Evolutionary conservation across 2,329 filamentous ascomycete species (phyloP), one percentile per base, ranked within the genome.

Genomic region (Colletotrichum scovillei): DNA sequence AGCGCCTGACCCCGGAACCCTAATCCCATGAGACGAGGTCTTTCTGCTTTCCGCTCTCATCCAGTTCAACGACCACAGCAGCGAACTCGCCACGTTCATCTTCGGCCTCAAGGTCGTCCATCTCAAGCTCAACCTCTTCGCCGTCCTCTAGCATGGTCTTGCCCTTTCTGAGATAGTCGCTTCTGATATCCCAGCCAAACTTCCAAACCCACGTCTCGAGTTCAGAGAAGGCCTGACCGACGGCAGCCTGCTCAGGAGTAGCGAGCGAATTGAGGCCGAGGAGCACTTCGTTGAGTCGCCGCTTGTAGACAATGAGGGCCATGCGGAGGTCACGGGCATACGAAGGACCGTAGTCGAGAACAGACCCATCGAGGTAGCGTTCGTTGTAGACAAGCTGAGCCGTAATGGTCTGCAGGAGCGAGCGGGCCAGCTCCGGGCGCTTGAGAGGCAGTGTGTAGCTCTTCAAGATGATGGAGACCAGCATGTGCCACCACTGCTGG

Each of bases 401-500:
- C 59, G 88, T 85, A 32, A 92, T 77, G 0, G 87, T 84, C 57
- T 83, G 83, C 14, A 92, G 80, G 38, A 92, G 81, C n/a, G 79
- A 78, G 2, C 80, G 80, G 12, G 84, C 84, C 38, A 92, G 84
- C 0, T 74, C 67, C 0, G 90, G 89, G 2, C 82, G 81, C 4
- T 78, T 76, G 26, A 81, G 72, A 0, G 84, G 81, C 1, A 92
- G 85, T 11, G 76, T 75, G 76, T 87, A 86, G 2, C 88, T 86
- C 30, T 86, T 85, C 59, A 92, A 84, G 12, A 90, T 76, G 42
- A 91, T 78, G 60, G 83, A 85, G 52, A 88, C 83, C 4, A 87
- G 79, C 74, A 90, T 84, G 76, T 90, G 85, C 83, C 86, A 89
- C 90, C 90, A 92, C 74, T 92, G 90, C 74, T 91, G 88, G 56